A percentile compares a stretch with the other conserved stretches of the same genome.
Evolutionary conservation across 2,329 filamentous ascomycete species (phyloP).

Genomic region (Arthroderma uncinatum): DNA sequence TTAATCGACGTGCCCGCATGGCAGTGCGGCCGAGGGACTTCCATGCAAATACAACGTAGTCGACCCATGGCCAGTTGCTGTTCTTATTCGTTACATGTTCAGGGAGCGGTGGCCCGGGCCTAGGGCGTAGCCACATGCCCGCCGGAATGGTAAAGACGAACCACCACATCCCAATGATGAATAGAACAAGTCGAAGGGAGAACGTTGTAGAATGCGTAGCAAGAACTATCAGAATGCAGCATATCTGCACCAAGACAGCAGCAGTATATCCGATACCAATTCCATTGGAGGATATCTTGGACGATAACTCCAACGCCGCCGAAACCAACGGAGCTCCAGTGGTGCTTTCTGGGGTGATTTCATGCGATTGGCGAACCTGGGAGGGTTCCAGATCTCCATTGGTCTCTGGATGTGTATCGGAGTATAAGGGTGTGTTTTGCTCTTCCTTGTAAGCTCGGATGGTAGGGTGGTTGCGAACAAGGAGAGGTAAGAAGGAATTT

Average conservation of each 20-base stretch:
- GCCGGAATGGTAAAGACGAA: conserved; percentile 79
- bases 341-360: conserved; percentile 21
- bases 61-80: conserved; percentile 45
- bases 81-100: conserved; percentile 25
- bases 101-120: conserved; percentile 73
- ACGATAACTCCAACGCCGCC: conserved; percentile 69
- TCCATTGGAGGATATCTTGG: conserved; percentile 79
- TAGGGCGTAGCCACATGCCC: conserved; percentile 72
- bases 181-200: conserved; percentile 75
- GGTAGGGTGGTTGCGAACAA: conserved; percentile 73
- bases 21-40: conserved; percentile 71
- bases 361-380: conserved; percentile 2
- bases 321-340: conserved; percentile 25
- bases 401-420: not conserved
- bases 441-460: conserved; percentile 26
- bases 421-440: conserved; percentile 5
- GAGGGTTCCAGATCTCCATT: not conserved
- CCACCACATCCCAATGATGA: conserved; percentile 88
- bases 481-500: conserved; percentile 85
- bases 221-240: conserved; percentile 67
- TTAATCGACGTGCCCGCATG: conserved; percentile 59
- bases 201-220: conserved; percentile 65
- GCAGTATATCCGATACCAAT: conserved; percentile 91
- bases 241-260: conserved; percentile 69
- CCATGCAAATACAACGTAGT: conserved; percentile 77